Conservation (phyloP, 495 filamentous ascomycete species). For the Penicillium argentinense region DNA sequence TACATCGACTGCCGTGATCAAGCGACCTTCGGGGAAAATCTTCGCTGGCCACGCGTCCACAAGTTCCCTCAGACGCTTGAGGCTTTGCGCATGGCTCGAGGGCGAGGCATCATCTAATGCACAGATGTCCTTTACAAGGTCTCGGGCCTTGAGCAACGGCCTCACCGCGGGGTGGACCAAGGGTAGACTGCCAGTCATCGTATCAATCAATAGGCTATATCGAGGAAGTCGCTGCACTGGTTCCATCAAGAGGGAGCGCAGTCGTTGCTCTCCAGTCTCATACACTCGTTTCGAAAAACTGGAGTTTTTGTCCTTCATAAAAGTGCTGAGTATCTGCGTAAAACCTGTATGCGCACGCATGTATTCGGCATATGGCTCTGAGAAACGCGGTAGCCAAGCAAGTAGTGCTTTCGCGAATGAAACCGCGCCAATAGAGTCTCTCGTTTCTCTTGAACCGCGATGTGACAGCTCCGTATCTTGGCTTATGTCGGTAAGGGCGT, state of each 20-base stretch:
- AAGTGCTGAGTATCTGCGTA: conserved; percentile 71
- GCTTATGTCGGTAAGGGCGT: conserved; percentile 67
- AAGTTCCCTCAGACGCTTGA: conserved; percentile 69
- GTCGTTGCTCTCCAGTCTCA: conserved; percentile 82
- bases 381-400: conserved; percentile 89
- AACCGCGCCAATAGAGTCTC: conserved; percentile 71
- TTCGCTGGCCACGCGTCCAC: conserved; percentile 78
- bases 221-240: conserved; percentile 93
- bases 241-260: conserved; percentile 93
- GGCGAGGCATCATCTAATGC: conserved; percentile 69
- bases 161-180: conserved; percentile 79
- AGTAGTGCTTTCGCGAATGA: conserved; percentile 75
- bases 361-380: conserved; percentile 85
- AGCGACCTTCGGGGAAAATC: conserved; percentile 69
- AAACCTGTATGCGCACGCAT: conserved; percentile 83
- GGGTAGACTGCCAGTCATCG: conserved; percentile 82
- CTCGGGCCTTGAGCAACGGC: conserved; percentile 77
- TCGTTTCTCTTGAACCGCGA: conserved; percentile 44
- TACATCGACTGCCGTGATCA: conserved; percentile 84
- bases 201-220: conserved; percentile 94
- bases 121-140: conserved; percentile 93
- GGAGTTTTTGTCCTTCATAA: conserved; percentile 69
- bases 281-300: conserved; percentile 77
- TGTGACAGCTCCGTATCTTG: conserved; percentile 51
- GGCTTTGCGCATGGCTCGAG: conserved; percentile 65